A percentile compares a stretch with the other conserved stretches of the same genome.
These are phyloP conservation scores for Coelastrella sp. DNA, from an alignment of 139 green algal genomes.

Conservation along the genomic window DNA sequence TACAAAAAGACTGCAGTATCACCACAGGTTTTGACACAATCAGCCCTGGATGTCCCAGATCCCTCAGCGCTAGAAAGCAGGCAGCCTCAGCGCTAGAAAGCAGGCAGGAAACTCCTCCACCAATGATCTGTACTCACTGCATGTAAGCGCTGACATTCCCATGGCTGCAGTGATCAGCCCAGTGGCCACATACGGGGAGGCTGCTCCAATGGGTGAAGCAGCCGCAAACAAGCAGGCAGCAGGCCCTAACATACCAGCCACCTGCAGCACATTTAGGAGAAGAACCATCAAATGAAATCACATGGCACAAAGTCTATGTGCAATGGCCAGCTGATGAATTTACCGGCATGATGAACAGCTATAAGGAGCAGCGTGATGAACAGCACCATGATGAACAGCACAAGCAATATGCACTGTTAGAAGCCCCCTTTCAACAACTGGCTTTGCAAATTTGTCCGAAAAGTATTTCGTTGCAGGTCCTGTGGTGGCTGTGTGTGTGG, in stretches of 20 bases:
- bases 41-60: too few species aligned
- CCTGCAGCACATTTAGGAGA: neutral
- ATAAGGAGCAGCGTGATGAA: neutral
- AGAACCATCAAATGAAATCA: too few species aligned
- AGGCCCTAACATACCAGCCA: constrained; percentile 80
- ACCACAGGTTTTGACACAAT: too few species aligned
- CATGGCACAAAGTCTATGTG: too few species aligned
- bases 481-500: neutral
- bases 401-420: neutral
- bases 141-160: constrained; percentile 78
- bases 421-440: too few species aligned
- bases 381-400: neutral
- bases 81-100: too few species aligned
- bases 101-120: too few species aligned
- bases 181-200: constrained; percentile 56
- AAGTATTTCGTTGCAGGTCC: neutral
- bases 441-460: neutral
- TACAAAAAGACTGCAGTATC: too few species aligned
- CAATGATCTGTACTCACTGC: constrained; percentile 27
- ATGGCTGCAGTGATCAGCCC: constrained; percentile 76
- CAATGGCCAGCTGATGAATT: too few species aligned
- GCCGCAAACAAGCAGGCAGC: constrained; percentile 73
- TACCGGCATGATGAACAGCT: too few species aligned
- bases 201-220: constrained; percentile 62
- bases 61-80: too few species aligned